Base-by-base conservation (phyloP, 2,329 filamentous ascomycete genomes). In the Aureobasidium sp. region DNA sequence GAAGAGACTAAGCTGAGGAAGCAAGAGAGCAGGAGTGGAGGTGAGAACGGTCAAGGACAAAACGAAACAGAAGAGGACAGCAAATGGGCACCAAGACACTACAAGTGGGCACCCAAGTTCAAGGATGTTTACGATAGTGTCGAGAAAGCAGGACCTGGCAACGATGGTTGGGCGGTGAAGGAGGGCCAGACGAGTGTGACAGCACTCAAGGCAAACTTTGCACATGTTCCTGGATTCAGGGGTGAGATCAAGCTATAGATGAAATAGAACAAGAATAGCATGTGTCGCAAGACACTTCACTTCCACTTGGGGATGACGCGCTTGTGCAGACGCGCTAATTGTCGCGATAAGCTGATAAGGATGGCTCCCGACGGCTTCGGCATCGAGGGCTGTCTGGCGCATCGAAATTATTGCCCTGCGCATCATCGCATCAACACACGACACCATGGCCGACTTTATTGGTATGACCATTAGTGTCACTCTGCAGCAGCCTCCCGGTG, bases 21-120 rank as follows among this genome's bases (percentile, higher is more conserved):
- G 71, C 83, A 82, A 23, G 83, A 86, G 64, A 72, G 73, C 64
- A 71, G n/a, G 42, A 44, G 37, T 7, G 61, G 42, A 32, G 78
- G 78, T 3, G 77, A 78, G 67, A 68, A 71, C 70, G 73, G 75
- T 64, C 57, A 73, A 53, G 69, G 69, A 51, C 63, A 66, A 64
- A 69, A 67, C 13, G 66, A 67, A 27, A 69, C 68, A 70, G 73
- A 67, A 71, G 50, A 72, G 12, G 73, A 77, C 57, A 70, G 76
- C 44, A 77, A 81, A 34, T 87, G 91, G 72, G 82, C 79, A 62
- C 90, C 96, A 74, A 90, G 89, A 73, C 89, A 95, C 75, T 97
- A 97, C 80, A 95, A 93, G 76, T 97, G 94, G 94, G 86, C 89
- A 52, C 94, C 93, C 2, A 85, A 84, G 66, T 94, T 97, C 75